Evolutionary conservation across 495 filamentous ascomycete genomes (phyloP).

Genomic region (Neurospora africana): DNA sequence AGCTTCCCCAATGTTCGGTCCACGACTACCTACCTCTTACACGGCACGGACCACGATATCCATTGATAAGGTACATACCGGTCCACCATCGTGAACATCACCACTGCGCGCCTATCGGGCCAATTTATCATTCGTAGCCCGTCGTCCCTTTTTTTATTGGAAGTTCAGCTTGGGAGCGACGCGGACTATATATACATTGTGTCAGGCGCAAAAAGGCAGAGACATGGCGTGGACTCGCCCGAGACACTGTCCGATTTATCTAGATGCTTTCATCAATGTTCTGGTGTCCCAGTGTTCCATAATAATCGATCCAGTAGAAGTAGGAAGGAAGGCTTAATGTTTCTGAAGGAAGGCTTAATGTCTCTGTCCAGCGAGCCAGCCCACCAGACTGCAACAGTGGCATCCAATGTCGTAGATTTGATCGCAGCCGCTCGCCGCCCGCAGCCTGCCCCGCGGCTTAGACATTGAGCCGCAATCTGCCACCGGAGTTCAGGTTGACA

Average conservation of each 20-base stretch:
- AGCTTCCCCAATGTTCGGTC: not conserved
- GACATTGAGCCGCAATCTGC: not conserved
- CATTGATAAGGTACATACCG: too few species aligned
- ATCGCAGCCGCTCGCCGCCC: too few species aligned
- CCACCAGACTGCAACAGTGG: not conserved
- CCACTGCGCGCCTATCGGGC: not conserved
- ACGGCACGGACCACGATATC: not conserved
- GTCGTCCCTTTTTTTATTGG: not conserved
- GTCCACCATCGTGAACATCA: too few species aligned
- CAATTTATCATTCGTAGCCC: not conserved
- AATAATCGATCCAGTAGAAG: not conserved
- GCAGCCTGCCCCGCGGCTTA: too few species aligned
- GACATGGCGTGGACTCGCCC: not conserved
- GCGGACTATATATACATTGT: not conserved
- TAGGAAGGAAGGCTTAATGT: not conserved
- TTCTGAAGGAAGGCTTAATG: not conserved
- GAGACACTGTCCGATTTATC: not conserved
- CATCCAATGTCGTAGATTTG: not conserved
- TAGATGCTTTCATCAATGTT: not conserved
- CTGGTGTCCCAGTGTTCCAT: not conserved
- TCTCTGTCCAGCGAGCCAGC: not conserved
- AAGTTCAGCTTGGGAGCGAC: not conserved
- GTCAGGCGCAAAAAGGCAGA: not conserved
- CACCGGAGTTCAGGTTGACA: not conserved
- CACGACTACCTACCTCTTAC: not conserved